Conservation (phyloP, 169 alveolate genomes). For the Miamiensis avidus region DNA sequence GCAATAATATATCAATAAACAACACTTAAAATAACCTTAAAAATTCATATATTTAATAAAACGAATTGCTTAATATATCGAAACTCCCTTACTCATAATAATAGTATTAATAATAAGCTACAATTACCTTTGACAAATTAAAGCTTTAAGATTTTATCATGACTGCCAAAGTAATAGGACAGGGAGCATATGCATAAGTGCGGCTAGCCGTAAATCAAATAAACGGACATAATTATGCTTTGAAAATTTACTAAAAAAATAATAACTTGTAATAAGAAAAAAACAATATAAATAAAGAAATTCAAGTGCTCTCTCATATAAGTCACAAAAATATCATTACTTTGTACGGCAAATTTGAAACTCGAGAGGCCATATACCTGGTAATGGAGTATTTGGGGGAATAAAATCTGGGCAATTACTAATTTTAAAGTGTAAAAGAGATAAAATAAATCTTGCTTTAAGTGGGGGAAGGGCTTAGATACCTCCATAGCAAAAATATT, state of each 20-base stretch:
- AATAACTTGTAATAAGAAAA: no score
- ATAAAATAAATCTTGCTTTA: no score
- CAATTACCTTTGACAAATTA: no score
- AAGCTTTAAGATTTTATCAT: no score
- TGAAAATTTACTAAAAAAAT: no score
- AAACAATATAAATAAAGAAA: not conserved
- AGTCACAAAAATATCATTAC: not conserved
- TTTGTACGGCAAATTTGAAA: not conserved
- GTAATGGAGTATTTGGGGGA: not conserved
- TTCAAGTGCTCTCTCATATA: no score
- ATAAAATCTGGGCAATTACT: not conserved
- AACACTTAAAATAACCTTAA: no score
- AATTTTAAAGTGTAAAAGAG: not conserved
- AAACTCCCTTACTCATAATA: no score
- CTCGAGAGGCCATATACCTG: not conserved
- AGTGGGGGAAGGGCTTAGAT: not conserved
- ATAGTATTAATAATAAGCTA: no score
- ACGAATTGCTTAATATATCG: no score
- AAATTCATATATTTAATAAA: no score
- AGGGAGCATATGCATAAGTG: not conserved
- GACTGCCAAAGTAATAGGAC: not conserved
- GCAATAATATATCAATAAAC: no score
- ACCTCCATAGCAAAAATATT: not conserved
- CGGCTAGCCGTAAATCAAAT: not conserved
- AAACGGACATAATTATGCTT: not conserved